These are phyloP conservation scores for Trichoderma lentiforme DNA, from an alignment of 2,329 filamentous ascomycete species.

Conservation along the genomic window DNA sequence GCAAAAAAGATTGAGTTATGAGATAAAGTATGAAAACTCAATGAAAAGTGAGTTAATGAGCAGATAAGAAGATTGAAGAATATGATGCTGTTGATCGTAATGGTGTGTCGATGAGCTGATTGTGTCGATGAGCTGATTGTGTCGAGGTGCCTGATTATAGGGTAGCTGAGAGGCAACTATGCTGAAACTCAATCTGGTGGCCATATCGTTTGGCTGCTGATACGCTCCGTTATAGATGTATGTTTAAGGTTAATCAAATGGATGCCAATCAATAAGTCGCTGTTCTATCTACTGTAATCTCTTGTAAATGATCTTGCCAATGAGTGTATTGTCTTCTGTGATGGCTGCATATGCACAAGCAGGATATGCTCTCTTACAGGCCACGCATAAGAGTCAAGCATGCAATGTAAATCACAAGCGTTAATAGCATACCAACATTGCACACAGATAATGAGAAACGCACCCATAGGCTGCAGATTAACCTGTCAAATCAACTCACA, in stretches of 20 bases:
- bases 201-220: neutral
- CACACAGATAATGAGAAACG: neutral
- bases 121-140: neutral
- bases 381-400: neutral
- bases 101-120: neutral
- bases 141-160: neutral
- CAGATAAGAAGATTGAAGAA: neutral
- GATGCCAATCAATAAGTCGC: neutral
- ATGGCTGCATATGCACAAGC: neutral
- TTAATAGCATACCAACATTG: fast-evolving
- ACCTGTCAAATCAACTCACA: neutral
- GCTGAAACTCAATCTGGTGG: neutral
- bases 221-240: neutral
- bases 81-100: neutral
- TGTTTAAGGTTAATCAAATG: neutral
- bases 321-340: neutral
- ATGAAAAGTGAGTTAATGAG: neutral
- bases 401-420: neutral
- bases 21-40: neutral
- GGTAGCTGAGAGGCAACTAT: neutral
- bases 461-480: neutral
- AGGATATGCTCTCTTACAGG: neutral
- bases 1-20: neutral
- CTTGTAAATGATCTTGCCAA: neutral
- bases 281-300: neutral